Conservation (phyloP, 169 alveolate species). For the Babesia caballi region DNA sequence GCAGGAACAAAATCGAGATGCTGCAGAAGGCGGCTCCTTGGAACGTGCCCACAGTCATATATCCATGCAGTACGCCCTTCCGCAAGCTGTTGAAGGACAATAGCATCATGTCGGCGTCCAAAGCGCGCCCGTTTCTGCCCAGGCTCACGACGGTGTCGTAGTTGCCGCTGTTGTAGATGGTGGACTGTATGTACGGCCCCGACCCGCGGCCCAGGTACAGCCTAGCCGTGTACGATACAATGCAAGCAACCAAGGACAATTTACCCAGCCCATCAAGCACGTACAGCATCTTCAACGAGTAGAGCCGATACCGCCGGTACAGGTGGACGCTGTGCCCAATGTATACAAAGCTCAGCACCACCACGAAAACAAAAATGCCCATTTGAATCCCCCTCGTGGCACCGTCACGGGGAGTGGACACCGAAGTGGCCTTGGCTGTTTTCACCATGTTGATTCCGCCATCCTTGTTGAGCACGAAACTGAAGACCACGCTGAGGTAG, state of each 20-base stretch:
- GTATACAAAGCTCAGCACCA: not conserved
- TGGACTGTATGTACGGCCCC: slow-evolving; percentile 23
- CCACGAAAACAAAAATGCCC: not conserved
- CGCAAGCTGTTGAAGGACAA: slow-evolving; percentile 4
- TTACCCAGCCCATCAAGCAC: slow-evolving; percentile 25
- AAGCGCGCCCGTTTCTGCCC: slow-evolving; percentile 12
- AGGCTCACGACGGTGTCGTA: slow-evolving; percentile 12
- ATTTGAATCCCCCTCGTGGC: not conserved
- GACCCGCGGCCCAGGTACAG: slow-evolving; percentile 2
- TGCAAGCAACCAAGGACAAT: slow-evolving; percentile 4
- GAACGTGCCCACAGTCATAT: slow-evolving; percentile 2
- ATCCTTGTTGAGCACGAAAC: slow-evolving; percentile 5
- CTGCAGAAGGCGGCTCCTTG: slow-evolving; percentile 6
- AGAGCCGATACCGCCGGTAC: slow-evolving; percentile 19
- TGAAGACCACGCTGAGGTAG: slow-evolving; percentile 50
- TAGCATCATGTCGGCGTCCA: not conserved
- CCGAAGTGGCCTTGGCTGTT: slow-evolving; percentile 22
- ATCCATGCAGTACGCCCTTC: not conserved
- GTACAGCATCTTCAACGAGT: slow-evolving; percentile 10
- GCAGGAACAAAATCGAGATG: not conserved
- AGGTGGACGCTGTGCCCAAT: slow-evolving; percentile 11
- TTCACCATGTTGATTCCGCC: not conserved
- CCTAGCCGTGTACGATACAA: slow-evolving; percentile 5
- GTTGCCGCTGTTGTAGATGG: not conserved
- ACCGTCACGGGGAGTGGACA: slow-evolving; percentile 12